Conservation (phyloP, 1,284 basidiomycete species). For the Tilletia setariae region DNA sequence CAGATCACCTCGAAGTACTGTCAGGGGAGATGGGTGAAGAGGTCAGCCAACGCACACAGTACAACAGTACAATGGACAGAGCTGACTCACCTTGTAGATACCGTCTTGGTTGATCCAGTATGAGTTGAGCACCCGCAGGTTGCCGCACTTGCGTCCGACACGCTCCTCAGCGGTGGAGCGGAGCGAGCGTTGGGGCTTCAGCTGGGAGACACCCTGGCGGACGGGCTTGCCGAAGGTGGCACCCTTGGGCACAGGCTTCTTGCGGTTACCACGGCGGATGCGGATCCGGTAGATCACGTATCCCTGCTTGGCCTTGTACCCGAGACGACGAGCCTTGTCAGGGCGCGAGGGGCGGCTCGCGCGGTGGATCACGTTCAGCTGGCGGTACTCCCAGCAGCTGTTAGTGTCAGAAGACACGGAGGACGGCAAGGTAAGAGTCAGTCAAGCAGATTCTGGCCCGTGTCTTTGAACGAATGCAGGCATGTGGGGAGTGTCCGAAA, state of each 20-base stretch:
- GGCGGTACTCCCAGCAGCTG: conserved; percentile 88
- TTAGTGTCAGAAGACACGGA: conserved; percentile 9
- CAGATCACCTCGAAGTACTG: conserved; percentile 95
- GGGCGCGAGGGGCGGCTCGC: conserved; percentile 96
- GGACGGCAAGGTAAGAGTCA: neutral
- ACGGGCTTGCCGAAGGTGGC: conserved; percentile 99
- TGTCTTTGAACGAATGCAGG: neutral
- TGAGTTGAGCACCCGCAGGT: conserved; percentile 84
- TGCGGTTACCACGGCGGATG: conserved; percentile 97
- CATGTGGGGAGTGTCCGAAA: too few relatives aligned
- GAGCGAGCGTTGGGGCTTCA: conserved; percentile 94
- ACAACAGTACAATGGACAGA: neutral
- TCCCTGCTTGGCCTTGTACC: conserved; percentile 99
- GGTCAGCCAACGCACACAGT: neutral
- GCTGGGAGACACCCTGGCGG: conserved; percentile 98
- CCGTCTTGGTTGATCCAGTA: conserved; percentile 99
- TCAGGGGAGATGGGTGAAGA: neutral
- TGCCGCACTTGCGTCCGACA: conserved; percentile 91
- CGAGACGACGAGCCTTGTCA: conserved; percentile 96
- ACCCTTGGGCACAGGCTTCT: conserved; percentile 97
- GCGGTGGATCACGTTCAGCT: conserved; percentile 96
- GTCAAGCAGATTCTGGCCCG: too few relatives aligned
- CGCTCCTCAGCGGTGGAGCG: conserved; percentile 95
- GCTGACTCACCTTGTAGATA: conserved; percentile 73
- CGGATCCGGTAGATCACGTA: conserved; percentile 97